These are phyloP conservation scores for Boletus sp. DNA, from an alignment of 1,284 basidiomycete species.

Conservation along the genomic window DNA sequence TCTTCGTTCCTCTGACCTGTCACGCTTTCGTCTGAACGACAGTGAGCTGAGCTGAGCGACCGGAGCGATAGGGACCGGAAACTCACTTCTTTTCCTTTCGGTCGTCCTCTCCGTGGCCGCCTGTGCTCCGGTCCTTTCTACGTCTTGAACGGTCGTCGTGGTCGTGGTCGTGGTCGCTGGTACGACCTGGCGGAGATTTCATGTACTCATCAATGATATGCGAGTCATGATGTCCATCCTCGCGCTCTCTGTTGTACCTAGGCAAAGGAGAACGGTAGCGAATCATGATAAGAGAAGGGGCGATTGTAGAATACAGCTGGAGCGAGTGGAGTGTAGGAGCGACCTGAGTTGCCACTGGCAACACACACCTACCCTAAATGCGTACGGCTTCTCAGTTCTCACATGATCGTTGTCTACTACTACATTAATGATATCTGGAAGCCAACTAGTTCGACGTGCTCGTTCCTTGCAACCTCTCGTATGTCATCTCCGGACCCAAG, in stretches of 20 bases:
- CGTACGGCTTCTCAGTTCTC: constrained; percentile 7
- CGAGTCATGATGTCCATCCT: constrained; percentile 31
- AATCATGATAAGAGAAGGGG: constrained; percentile 28
- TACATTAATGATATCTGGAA: constrained; percentile 19
- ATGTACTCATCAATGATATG: constrained; percentile 29
- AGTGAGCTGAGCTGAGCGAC: constrained; percentile 8
- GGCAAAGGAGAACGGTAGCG: constrained; percentile 45
- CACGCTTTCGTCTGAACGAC: constrained; percentile 64
- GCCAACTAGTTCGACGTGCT: constrained; percentile 19
- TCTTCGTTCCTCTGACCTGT: constrained; percentile 75
- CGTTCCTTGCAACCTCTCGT: constrained; percentile 22
- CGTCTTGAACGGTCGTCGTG: constrained; percentile 38
- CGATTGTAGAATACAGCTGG: neutral
- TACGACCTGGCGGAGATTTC: constrained; percentile 42
- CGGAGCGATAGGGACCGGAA: neutral
- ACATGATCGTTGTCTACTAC: neutral
- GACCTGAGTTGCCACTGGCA: neutral
- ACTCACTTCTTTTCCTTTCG: constrained; percentile 65
- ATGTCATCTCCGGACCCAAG: constrained; percentile 43
- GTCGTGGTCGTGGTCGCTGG: constrained; percentile 41
- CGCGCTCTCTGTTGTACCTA: constrained; percentile 39
- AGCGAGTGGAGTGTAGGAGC: neutral
- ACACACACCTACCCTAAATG: neutral
- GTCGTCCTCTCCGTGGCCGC: constrained; percentile 39
- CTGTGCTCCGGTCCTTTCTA: constrained; percentile 47